Percentiles rank a stretch among this genome's conserved stretches.
These are phyloP conservation scores for Suillus alpinus DNA, from an alignment of 768 basidiomycete genomes.

Conservation along the genomic window DNA sequence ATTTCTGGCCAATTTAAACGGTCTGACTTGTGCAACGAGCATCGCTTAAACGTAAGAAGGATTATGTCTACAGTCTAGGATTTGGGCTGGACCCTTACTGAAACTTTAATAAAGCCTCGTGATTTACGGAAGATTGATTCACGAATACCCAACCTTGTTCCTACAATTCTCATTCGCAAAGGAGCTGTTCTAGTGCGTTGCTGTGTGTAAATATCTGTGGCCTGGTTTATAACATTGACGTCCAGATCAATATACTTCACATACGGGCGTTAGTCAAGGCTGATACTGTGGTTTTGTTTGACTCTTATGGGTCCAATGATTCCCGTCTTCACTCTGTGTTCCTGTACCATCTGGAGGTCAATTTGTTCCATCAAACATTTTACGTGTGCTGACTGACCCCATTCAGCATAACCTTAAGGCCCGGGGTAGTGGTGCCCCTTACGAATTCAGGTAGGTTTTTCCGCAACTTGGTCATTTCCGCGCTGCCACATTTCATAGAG, in stretches of 20 bases:
- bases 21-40: slow-evolving; percentile 83
- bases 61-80: slow-evolving; percentile 16
- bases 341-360: slow-evolving; percentile 82
- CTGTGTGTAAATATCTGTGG: slow-evolving; percentile 1
- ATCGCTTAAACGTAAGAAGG: slow-evolving; percentile 75
- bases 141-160: slow-evolving; percentile 88
- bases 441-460: slow-evolving; percentile 74
- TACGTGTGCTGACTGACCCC: slow-evolving; percentile 11
- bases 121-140: slow-evolving; percentile 97
- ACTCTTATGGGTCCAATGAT: slow-evolving; percentile 85
- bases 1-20: slow-evolving; percentile 90
- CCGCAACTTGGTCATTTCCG: slow-evolving; percentile 14
- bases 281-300: slow-evolving; percentile 87
- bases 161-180: slow-evolving; percentile 86
- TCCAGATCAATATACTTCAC: slow-evolving; percentile 87
- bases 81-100: slow-evolving; percentile 16
- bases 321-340: slow-evolving; percentile 85
- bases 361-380: slow-evolving; percentile 11
- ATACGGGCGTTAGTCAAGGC: slow-evolving; percentile 94
- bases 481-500: slow-evolving; percentile 44
- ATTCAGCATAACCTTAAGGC: slow-evolving; percentile 78
- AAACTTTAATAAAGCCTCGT: slow-evolving; percentile 61
- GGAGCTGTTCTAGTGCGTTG: slow-evolving; percentile 81
- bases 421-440: slow-evolving; percentile 68
- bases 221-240: slow-evolving; percentile 10